Conservation (phyloP, 1,284 basidiomycete species). For the Exobasidium rhododendri region DNA sequence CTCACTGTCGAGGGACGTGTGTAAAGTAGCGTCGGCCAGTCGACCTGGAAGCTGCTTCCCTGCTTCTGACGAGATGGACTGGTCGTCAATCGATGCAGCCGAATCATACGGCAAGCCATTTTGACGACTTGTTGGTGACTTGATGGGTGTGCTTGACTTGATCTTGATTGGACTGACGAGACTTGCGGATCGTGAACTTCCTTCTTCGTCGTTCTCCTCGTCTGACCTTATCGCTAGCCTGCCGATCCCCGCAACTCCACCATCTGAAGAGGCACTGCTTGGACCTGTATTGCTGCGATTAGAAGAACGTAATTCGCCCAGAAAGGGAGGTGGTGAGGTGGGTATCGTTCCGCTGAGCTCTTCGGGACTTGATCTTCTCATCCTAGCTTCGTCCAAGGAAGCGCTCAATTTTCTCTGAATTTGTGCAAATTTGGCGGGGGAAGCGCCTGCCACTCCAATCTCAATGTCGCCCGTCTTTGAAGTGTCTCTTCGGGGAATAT, state of each 20-base stretch:
- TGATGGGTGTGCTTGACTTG: neutral
- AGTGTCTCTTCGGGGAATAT: neutral
- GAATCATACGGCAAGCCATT: neutral
- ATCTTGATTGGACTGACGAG: neutral
- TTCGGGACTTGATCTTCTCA: neutral
- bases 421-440: conserved; percentile 29
- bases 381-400: neutral
- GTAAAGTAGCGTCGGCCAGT: neutral
- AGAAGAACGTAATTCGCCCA: neutral
- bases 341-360: neutral
- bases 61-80: neutral
- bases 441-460: conserved; percentile 34
- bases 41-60: neutral
- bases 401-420: neutral
- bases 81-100: neutral
- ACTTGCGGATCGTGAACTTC: conserved; percentile 8
- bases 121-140: neutral
- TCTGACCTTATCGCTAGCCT: conserved; percentile 4
- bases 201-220: conserved; percentile 14
- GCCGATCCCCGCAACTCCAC: neutral
- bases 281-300: neutral
- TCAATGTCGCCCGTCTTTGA: conserved; percentile 27
- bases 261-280: neutral
- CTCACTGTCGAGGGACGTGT: neutral
- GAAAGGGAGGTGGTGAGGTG: neutral